Conservation (phyloP, 306 rosid genomes). For the Alnus rubra region DNA sequence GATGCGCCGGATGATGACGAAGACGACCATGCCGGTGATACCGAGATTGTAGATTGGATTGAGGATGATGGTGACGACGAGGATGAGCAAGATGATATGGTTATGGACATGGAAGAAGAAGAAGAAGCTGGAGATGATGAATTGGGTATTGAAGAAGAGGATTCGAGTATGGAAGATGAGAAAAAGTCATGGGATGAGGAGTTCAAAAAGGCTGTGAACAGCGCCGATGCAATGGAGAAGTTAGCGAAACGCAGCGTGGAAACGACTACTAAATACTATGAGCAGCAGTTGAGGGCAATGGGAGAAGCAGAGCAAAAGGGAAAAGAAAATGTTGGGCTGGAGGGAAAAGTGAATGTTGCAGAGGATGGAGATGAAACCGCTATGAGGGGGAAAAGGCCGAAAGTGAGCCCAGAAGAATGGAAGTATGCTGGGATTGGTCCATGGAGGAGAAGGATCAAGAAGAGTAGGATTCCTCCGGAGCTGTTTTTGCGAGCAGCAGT, state of each 20-base stretch:
- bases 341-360: background rate
- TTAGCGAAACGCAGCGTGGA: conserved; percentile 45
- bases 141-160: conserved; percentile 32
- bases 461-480: conserved; percentile 77
- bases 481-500: conserved; percentile 77
- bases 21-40: conserved; percentile 36
- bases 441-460: conserved; percentile 77
- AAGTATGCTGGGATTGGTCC: conserved; percentile 72
- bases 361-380: conserved; percentile 63
- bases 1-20: conserved; percentile 88
- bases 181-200: conserved; percentile 56
- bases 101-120: conserved; percentile 31
- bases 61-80: conserved; percentile 51
- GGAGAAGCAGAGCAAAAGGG: conserved; percentile 28
- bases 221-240: conserved; percentile 75
- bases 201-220: conserved; percentile 50
- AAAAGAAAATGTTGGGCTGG: background rate
- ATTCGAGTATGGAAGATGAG: conserved; percentile 32
- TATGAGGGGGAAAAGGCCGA: conserved; percentile 72
- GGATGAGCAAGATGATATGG: conserved; percentile 34
- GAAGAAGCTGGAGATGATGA: conserved; percentile 45
- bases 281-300: conserved; percentile 34
- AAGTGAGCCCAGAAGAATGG: conserved; percentile 80
- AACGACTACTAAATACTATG: conserved; percentile 21
- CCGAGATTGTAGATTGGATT: conserved; percentile 76